phyloP scores from a whole-genome alignment of 1,284 basidiomycete species.

The Microbotryum saponariae region DNA sequence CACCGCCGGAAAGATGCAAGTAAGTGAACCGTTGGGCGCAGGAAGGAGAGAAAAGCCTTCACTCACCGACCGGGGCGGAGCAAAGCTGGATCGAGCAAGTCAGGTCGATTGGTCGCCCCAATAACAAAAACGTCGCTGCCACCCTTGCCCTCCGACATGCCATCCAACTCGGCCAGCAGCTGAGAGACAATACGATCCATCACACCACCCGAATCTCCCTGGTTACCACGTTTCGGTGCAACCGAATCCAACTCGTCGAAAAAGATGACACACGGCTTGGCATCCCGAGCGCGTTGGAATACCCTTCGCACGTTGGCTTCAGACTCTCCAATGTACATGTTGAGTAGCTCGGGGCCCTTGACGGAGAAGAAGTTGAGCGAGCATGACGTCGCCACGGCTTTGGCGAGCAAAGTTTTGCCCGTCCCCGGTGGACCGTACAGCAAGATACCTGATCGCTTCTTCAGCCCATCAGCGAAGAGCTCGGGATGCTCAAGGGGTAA shows the following conservation, averaged over 20 bases:
- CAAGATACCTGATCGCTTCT: slow-evolving; percentile 79
- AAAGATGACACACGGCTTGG: slow-evolving; percentile 47
- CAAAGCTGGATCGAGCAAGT: slow-evolving; percentile 45
- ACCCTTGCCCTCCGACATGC: slow-evolving; percentile 42
- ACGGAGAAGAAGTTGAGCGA: slow-evolving; percentile 47
- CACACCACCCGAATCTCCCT: slow-evolving; percentile 46
- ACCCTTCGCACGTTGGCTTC: slow-evolving; percentile 46
- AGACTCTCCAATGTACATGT: slow-evolving; percentile 48
- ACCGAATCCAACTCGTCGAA: slow-evolving; percentile 47
- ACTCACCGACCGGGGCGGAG: slow-evolving; percentile 42
- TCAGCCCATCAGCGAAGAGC: slow-evolving; percentile 83
- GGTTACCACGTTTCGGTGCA: slow-evolving; percentile 46
- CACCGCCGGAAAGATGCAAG: neutral
- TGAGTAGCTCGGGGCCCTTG: slow-evolving; percentile 46
- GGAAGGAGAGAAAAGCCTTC: neutral
- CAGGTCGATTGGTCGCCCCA: slow-evolving; percentile 46
- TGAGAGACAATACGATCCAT: slow-evolving; percentile 47
- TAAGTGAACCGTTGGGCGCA: neutral
- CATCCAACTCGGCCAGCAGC: slow-evolving; percentile 45
- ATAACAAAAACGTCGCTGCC: slow-evolving; percentile 46
- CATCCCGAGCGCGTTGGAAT: slow-evolving; percentile 45
- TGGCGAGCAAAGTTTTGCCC: slow-evolving; percentile 46
- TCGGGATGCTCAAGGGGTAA: slow-evolving; percentile 90
- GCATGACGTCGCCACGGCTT: slow-evolving; percentile 46
- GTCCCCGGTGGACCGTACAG: slow-evolving; percentile 46